Evolutionary conservation across 2,329 filamentous ascomycete species (phyloP).

Genomic region (Boeremia exigua): DNA sequence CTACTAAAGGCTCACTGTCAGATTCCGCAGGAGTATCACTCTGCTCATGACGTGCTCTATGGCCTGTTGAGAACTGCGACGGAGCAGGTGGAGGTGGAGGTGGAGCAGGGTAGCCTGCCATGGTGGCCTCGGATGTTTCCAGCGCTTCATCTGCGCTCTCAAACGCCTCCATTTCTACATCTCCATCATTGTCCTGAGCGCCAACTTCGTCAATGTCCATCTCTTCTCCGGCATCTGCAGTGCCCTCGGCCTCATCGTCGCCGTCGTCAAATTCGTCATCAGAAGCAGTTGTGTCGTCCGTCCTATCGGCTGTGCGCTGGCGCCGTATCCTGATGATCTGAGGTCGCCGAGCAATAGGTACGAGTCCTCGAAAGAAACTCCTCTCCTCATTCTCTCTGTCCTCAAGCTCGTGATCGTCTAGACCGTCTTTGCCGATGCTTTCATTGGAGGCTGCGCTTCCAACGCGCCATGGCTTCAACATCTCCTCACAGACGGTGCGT

Average conservation of each 20-base stretch:
- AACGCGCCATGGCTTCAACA: slow-evolving; percentile 84
- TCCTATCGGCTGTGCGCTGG: slow-evolving; percentile 50
- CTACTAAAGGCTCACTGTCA: slow-evolving; percentile 68
- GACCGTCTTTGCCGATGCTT: slow-evolving; percentile 75
- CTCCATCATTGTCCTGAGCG: slow-evolving; percentile 55
- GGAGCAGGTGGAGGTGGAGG: slow-evolving; percentile 56
- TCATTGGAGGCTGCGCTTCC: slow-evolving; percentile 85
- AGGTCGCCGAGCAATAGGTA: slow-evolving; percentile 35
- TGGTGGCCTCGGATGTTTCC: slow-evolving; percentile 77
- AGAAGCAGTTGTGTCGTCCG: slow-evolving; percentile 49
- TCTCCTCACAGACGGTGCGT: slow-evolving; percentile 85
- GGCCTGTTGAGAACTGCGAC: slow-evolving; percentile 4
- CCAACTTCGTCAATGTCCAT: slow-evolving; percentile 56
- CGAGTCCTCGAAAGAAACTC: slow-evolving; percentile 34
- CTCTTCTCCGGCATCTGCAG: slow-evolving; percentile 49
- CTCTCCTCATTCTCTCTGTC: slow-evolving; percentile 55
- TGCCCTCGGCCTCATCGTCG: slow-evolving; percentile 55
- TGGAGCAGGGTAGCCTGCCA: slow-evolving; percentile 75
- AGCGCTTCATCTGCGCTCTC: slow-evolving; percentile 67
- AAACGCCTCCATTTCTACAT: slow-evolving; percentile 57
- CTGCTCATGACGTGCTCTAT: slow-evolving; percentile 52
- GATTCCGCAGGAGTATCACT: slow-evolving; percentile 75
- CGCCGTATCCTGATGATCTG: slow-evolving; percentile 36
- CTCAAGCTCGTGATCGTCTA: slow-evolving; percentile 79
- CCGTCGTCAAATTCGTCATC: slow-evolving; percentile 56